Conservation (phyloP, 371 early-diverging fungal genomes). For the Massospora cicadina region DNA sequence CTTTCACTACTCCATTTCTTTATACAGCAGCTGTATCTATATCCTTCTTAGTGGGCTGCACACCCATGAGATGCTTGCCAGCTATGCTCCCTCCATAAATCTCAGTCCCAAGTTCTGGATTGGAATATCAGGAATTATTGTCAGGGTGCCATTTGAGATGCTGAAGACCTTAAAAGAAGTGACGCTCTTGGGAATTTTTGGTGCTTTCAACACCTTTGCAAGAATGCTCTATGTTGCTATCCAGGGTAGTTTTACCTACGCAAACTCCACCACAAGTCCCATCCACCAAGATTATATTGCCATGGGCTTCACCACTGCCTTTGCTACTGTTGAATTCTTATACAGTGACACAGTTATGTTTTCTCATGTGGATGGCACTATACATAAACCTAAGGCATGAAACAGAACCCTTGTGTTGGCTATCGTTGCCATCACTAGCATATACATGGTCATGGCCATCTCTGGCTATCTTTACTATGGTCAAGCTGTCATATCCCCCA, state of each 20-base stretch:
- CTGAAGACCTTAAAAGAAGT: slow-evolving; percentile 20
- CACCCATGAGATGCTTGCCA: slow-evolving; percentile 29
- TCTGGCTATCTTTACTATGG: slow-evolving; percentile 78
- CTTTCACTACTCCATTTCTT: slow-evolving; percentile 42
- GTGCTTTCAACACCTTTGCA: slow-evolving; percentile 27
- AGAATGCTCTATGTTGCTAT: slow-evolving; percentile 20
- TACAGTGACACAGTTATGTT: slow-evolving; percentile 68
- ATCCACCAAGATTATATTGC: slow-evolving; percentile 19
- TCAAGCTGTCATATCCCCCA: slow-evolving; percentile 38
- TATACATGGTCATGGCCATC: slow-evolving; percentile 58
- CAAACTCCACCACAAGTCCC: slow-evolving; percentile 3
- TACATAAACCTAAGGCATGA: slow-evolving; percentile 63
- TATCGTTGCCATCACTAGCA: slow-evolving; percentile 41
- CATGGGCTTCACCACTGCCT: slow-evolving; percentile 18
- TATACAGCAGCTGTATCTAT: slow-evolving; percentile 59
- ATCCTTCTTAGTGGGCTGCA: slow-evolving; percentile 53
- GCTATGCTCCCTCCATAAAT: slow-evolving; percentile 3
- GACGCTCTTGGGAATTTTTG: slow-evolving; percentile 16
- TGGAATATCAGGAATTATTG: slow-evolving; percentile 22
- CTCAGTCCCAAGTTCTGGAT: slow-evolving; percentile 18
- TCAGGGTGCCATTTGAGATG: slow-evolving; percentile 29
- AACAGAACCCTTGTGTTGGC: slow-evolving; percentile 44
- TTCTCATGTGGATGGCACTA: slow-evolving; percentile 69
- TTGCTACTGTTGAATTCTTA: slow-evolving; percentile 51
- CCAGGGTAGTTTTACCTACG: not conserved